Base-by-base conservation (phyloP, 352 stramenopile species). In the Globisporangium cystogenes region DNA sequence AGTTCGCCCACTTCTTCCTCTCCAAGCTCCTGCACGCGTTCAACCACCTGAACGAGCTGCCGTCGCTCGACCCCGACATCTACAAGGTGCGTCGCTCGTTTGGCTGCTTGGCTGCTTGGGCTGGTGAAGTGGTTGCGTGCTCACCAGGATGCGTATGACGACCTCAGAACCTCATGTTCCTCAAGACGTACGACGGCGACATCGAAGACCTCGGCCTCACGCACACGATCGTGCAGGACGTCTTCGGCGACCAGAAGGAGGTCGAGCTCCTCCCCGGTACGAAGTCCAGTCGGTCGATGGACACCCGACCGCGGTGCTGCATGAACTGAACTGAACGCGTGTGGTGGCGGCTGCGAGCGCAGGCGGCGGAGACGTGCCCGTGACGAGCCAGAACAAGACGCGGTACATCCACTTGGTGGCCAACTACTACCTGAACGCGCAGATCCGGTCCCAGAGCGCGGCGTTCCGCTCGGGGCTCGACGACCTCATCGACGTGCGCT, bases 1-100 rank as follows among this genome's bases (percentile, higher is more conserved):
- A 96, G 44, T 99, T 99, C 68, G 90, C 95, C 11, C 91, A 96
- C 55, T 98, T 98, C 57, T 99, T 99, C 63, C 74, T 99, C 1
- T 87, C 82, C 8, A 96, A 98, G 52, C 75, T 98, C 29, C 68
- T 98, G 16, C 70, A 83, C 39, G 74, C 65, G 16, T 76, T 77
- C 60, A 90, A 86, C 55, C 65, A 82, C 15, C 40, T 91, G 12
- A 86, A 96, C 43, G 95, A 99, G 49, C 67, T 99, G 12, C 80
- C 76, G 31, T 96, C 87, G 7, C 79, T 98, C 21, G 96, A 99
- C 62, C 64, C 66, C 1, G 87, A 98, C 61, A 88, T 99, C 47
- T 97, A 98, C 70, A 96, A 95, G 72, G 77, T 84, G 58, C 12
- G 55, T n/a, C n/a, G n/a, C n/a, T n/a, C n/a, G n/a, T n/a, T n/a